These are phyloP conservation scores for Psilocybe subaeruginosa DNA, from an alignment of 768 basidiomycete species.

Conservation along the genomic window DNA sequence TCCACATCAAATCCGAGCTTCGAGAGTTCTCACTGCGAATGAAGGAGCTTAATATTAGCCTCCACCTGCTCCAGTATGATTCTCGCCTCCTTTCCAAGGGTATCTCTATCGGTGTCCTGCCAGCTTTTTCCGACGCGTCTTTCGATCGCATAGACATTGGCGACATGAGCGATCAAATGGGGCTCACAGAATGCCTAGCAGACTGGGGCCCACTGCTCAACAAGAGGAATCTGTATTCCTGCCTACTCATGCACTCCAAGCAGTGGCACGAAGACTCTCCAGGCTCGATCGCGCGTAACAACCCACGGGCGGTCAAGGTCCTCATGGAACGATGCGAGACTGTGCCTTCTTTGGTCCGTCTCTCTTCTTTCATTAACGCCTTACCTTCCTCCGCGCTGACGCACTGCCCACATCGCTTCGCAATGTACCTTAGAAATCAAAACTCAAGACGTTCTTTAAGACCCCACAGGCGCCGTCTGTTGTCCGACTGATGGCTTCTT, in stretches of 20 bases:
- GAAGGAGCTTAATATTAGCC: constrained; percentile 36
- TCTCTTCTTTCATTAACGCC: not conserved
- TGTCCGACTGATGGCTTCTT: constrained; percentile 36
- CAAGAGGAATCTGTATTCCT: constrained; percentile 32
- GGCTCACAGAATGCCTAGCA: constrained; percentile 32
- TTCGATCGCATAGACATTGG: constrained; percentile 45
- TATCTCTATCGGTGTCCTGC: constrained; percentile 40
- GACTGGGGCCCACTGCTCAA: constrained; percentile 43
- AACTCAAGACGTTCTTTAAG: constrained; percentile 28
- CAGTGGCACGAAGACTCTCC: constrained; percentile 36
- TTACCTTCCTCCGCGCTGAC: not conserved
- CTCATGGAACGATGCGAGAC: constrained; percentile 35
- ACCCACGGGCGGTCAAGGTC: constrained; percentile 35
- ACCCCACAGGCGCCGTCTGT: constrained; percentile 36
- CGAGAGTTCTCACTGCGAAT: constrained; percentile 39
- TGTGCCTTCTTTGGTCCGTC: constrained; percentile 31
- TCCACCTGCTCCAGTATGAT: constrained; percentile 45
- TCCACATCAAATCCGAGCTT: constrained; percentile 43
- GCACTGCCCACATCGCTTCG: not conserved
- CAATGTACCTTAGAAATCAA: constrained; percentile 23
- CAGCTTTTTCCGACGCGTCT: constrained; percentile 35
- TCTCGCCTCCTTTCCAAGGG: constrained; percentile 42
- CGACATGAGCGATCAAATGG: constrained; percentile 35
- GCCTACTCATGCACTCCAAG: constrained; percentile 41
- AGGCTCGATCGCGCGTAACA: constrained; percentile 32